Base-by-base conservation (phyloP, 2,329 filamentous ascomycete genomes). In the Rutstroemia sp. region DNA sequence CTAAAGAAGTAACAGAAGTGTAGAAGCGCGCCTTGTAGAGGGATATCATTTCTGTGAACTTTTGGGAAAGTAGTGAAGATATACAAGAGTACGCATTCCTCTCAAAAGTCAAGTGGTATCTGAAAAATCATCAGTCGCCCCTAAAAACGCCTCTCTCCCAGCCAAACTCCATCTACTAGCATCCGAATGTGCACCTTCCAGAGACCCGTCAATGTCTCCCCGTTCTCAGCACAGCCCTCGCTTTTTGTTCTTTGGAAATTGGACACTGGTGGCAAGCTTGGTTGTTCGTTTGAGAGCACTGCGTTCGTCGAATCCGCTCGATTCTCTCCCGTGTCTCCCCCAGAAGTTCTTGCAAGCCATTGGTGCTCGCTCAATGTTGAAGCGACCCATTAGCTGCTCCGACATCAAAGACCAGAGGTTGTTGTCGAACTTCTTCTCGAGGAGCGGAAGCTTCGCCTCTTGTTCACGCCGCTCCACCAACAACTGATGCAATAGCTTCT, bases 331-430 rank as follows among this genome's bases (percentile, higher is more conserved):
- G 10, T 51, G 39, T 3, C 62, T 48, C 8, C 52, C 53, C 62
- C 62, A 64, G 19, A 52, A 53, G 27, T 60, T 61, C 46, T 64
- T 64, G 47, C 55, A 58, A 16, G 58, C 60, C 2, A 21, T 39
- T n/a, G 30, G 44, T 36, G 44, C 30, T 39, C 52, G 25, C 17
- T 40, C 21, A 23, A 50, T 38, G n/a, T 14, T 14, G 48, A 14
- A 34, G 12, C n/a, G 12, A 8, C 8, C 10, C 12, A 16, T 10
- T 10, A 50, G 23, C 10, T 39, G 48, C 30, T 38, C 17, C 14
- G 48, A 50, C 34, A 50, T 50, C 4, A 50, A 23, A 5, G 10
- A 17, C 48, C 48, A 50, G 39, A 50, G 36, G 23, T 6, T 21
- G 17, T 38, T 50, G 48, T 50, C 48, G 19, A 50, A 50, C 12